Percentiles rank a stretch among this genome's conserved stretches.
Conservation (phyloP, 768 basidiomycete species). For the Galerina marginata region DNA sequence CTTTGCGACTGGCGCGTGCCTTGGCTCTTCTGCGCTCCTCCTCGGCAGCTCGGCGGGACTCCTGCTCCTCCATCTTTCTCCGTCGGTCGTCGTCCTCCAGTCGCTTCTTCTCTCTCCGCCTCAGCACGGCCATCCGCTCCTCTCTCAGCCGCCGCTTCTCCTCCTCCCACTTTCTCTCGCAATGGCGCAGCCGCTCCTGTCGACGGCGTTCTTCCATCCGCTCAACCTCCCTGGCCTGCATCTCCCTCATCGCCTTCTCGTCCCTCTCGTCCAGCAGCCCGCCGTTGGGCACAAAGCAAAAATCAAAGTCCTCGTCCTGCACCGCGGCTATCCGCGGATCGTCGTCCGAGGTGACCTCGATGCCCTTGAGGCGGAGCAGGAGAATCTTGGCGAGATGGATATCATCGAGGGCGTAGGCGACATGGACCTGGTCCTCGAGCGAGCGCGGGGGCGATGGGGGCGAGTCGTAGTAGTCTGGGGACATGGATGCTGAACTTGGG, state of each 20-base stretch:
- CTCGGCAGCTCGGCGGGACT: conserved; percentile 27
- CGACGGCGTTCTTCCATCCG: conserved; percentile 41
- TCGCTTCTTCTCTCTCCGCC: conserved; percentile 35
- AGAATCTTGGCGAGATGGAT: conserved; percentile 70
- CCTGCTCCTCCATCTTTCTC: conserved; percentile 33
- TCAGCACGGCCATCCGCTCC: conserved; percentile 39
- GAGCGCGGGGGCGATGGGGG: conserved; percentile 49
- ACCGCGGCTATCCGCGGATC: conserved; percentile 71
- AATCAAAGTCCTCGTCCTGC: conserved; percentile 56
- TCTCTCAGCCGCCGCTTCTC: conserved; percentile 49
- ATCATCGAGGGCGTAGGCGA: conserved; percentile 71
- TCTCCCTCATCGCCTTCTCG: conserved; percentile 41
- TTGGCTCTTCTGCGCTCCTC: conserved; percentile 30
- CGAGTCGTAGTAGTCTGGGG: conserved; percentile 52
- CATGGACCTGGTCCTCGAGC: conserved; percentile 68
- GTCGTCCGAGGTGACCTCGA: conserved; percentile 60
- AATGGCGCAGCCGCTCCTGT: conserved; percentile 45
- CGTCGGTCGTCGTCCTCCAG: conserved; percentile 32
- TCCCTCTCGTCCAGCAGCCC: conserved; percentile 48
- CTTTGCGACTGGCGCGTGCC: conserved; percentile 24
- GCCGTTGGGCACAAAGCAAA: conserved; percentile 50
- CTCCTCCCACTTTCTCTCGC: conserved; percentile 54
- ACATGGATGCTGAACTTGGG: conserved; percentile 34
- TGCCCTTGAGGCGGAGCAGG: conserved; percentile 65
- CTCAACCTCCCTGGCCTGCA: conserved; percentile 43